phyloP scores from a whole-genome alignment of 305 asterid species.

The Ruellia speciosa region DNA sequence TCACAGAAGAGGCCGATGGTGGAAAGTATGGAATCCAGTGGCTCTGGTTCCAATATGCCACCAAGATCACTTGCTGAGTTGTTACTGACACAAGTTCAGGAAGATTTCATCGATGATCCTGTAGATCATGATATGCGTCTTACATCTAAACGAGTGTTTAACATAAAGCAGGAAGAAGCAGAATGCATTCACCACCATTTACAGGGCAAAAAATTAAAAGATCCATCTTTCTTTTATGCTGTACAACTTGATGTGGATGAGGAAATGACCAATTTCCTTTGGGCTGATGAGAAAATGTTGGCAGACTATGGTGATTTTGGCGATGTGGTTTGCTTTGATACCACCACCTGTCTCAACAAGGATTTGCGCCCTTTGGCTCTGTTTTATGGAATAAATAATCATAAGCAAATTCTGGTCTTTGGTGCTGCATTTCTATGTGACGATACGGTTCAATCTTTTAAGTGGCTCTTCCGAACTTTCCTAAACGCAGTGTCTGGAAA shows the following conservation, averaged over 20 bases:
- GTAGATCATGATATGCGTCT: slow-evolving; percentile 40
- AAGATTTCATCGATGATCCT: slow-evolving; percentile 25
- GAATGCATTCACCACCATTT: slow-evolving; percentile 36
- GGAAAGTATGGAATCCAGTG: slow-evolving; percentile 25
- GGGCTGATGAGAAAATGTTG: slow-evolving; percentile 66
- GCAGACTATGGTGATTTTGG: slow-evolving; percentile 49
- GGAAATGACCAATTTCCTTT: slow-evolving; percentile 47
- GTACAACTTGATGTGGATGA: slow-evolving; percentile 45
- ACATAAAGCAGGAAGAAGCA: slow-evolving; percentile 36
- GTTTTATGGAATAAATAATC: slow-evolving; percentile 45
- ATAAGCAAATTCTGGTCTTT: slow-evolving; percentile 42
- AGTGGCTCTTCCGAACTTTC: slow-evolving; percentile 45
- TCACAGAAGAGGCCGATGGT: slow-evolving; percentile 43
- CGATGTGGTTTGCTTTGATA: slow-evolving; percentile 50
- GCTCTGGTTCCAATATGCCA: slow-evolving; percentile 24
- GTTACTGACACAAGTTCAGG: slow-evolving; percentile 28
- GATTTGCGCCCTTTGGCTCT: slow-evolving; percentile 41
- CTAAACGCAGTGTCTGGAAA: slow-evolving; percentile 35
- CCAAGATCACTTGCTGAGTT: slow-evolving; percentile 36
- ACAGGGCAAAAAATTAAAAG: slow-evolving; percentile 40
- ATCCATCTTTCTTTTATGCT: slow-evolving; percentile 38
- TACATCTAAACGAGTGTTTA: slow-evolving; percentile 29
- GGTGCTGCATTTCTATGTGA: slow-evolving; percentile 52
- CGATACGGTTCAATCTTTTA: slow-evolving; percentile 35
- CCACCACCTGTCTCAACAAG: slow-evolving; percentile 33